Evolutionary conservation across 2,329 filamentous ascomycete genomes (phyloP), one percentile per base, ranked within the genome.

Genomic region (Penicillium hesseltinei): DNA sequence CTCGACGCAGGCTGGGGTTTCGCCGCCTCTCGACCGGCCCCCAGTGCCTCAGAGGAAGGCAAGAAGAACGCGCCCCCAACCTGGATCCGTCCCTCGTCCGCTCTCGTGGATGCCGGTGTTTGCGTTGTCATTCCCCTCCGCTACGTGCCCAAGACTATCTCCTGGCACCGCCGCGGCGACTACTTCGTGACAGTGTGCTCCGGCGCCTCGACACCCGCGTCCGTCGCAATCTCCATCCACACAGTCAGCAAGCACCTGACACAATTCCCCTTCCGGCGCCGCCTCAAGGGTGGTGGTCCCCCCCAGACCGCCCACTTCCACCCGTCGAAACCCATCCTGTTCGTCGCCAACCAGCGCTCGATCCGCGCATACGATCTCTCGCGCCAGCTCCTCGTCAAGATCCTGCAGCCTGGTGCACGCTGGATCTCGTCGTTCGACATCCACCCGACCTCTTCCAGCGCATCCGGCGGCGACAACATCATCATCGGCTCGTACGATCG

Each of bases 401-500:
- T 94, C 57, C 80, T 99, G 57, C 91, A 96, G 71, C 94, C 94
- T 0, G 94, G 94, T 69, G 92, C 93, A 3, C 88, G 92, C 62
- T 92, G 92, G 91, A 97, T 99, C 66, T 95, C 90, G 2, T 91
- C 88, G 17, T 93, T 99, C 67, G 92, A 96, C 68, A 85, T 99
- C 44, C 95, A 99, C 75, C 88, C 92, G 0, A 78, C 75, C n/a
- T 92, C 97, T 61, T 91, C 95, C 66, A 84, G 96, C 44, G 93
- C 97, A 71, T 87, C 92, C 1, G 90, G 90, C 19, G 94, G 94
- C 45, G 92, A 96, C 77, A 97, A 99, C 71, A 77, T 99, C 54
- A 90, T 97, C 58, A 91, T 97, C 11, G 92, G 92, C 44, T 94
- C 92, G 0, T 99, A 97, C 77, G 94, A 99, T 77, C 88, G 92